These are phyloP conservation scores for Holtermanniella nyarrowii DNA, from an alignment of 768 basidiomycete species.

Conservation along the genomic window DNA sequence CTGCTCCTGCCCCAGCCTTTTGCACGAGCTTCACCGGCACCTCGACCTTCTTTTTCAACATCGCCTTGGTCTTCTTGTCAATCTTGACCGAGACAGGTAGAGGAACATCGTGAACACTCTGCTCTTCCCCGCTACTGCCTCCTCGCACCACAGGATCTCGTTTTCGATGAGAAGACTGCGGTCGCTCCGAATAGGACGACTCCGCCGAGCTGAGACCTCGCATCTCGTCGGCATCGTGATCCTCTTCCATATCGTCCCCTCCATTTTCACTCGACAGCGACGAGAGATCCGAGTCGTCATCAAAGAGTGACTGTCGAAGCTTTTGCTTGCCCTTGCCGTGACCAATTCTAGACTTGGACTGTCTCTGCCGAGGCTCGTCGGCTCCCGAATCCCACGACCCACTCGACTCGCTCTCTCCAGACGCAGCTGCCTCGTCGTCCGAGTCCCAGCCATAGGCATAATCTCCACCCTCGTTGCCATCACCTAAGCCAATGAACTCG, in stretches of 20 bases:
- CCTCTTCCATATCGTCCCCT: constrained; percentile 8
- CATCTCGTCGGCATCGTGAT: background rate
- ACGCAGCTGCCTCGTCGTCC: background rate
- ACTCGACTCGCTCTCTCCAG: too few species aligned
- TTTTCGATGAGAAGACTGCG: constrained; percentile 1
- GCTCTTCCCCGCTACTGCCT: constrained; percentile 4
- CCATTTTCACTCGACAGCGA: constrained; percentile 5
- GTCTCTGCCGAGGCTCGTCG: background rate
- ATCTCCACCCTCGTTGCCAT: constrained; percentile 6
- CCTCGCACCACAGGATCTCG: background rate
- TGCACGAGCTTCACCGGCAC: constrained; percentile 15
- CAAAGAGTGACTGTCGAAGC: background rate
- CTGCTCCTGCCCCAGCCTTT: constrained; percentile 43
- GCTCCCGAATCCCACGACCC: constrained; percentile 13
- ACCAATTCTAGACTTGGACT: background rate
- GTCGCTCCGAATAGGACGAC: background rate
- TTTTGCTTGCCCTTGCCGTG: background rate
- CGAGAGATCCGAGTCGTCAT: constrained; percentile 2
- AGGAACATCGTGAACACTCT: constrained; percentile 5
- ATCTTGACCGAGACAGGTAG: constrained; percentile 4
- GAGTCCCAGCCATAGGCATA: constrained; percentile 4
- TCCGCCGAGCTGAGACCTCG: constrained; percentile 2
- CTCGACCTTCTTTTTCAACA: constrained; percentile 2
- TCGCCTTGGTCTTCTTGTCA: constrained; percentile 6
- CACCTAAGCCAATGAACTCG: constrained; percentile 25